A percentile compares a stretch with the other conserved stretches of the same genome.
These are phyloP conservation scores for Aurantiochytrium sp. DNA, from an alignment of 108 stramenopile genomes.

Conservation along the genomic window DNA sequence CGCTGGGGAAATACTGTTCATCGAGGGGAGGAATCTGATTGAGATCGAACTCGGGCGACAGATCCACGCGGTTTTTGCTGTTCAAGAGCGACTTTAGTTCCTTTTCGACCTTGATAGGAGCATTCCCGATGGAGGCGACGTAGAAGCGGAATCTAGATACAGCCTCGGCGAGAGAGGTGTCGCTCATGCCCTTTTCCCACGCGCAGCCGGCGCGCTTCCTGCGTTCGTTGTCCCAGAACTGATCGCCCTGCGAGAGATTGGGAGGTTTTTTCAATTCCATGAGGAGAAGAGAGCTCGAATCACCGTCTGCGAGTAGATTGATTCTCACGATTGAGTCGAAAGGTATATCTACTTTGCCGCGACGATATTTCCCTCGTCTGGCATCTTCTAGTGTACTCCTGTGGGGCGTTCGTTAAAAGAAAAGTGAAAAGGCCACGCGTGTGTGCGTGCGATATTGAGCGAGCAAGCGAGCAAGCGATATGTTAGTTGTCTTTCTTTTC, in stretches of 20 bases:
- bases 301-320: neutral
- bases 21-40: neutral
- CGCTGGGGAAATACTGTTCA: neutral
- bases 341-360: neutral
- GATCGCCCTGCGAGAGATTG: neutral
- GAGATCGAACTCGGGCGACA: neutral
- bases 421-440: neutral
- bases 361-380: neutral
- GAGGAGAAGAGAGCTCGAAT: neutral
- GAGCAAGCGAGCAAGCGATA: neutral
- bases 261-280: neutral
- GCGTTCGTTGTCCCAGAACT: neutral
- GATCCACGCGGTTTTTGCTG: neutral
- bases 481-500: neutral
- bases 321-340: neutral
- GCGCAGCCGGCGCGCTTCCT: slow-evolving; percentile 1
- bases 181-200: neutral
- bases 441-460: neutral
- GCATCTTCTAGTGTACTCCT: neutral
- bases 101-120: neutral
- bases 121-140: neutral
- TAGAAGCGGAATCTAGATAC: neutral
- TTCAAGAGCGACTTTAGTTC: neutral
- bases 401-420: neutral
- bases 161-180: neutral